A percentile compares a stretch with the other conserved stretches of the same genome.
phyloP scores from a whole-genome alignment of 2,329 filamentous ascomycete species.

The Rutstroemia sp. region DNA sequence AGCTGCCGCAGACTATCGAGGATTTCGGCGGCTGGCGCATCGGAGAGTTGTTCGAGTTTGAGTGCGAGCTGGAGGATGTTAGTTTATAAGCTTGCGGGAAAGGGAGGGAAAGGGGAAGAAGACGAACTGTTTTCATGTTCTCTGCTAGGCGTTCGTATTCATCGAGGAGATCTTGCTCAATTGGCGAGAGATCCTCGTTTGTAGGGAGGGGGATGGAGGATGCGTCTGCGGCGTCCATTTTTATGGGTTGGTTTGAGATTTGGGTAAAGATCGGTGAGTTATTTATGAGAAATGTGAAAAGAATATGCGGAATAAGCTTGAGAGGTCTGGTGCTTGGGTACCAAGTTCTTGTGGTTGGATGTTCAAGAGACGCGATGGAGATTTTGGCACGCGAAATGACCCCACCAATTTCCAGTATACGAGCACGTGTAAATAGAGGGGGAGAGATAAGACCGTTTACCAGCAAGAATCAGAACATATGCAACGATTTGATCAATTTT shows the following conservation, averaged over 20 bases:
- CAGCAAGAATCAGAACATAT: not conserved
- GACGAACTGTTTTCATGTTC: constrained; percentile 79
- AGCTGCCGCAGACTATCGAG: constrained; percentile 79
- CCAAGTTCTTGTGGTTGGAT: not conserved
- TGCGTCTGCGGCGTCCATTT: constrained; percentile 6
- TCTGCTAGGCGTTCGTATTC: constrained; percentile 83
- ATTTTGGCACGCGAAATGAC: not conserved
- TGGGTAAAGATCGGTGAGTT: not conserved
- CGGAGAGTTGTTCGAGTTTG: constrained; percentile 55
- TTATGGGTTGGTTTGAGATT: not conserved
- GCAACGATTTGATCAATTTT: constrained; percentile 8
- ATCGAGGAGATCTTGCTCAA: constrained; percentile 91
- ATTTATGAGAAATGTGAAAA: not conserved
- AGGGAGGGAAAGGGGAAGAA: not conserved
- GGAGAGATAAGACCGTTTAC: too few relatives aligned
- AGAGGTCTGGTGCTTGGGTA: not conserved
- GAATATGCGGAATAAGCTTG: not conserved
- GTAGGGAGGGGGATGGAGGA: not conserved
- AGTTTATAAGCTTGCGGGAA: not conserved
- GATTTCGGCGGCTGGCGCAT: constrained; percentile 70
- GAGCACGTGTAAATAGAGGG: too few relatives aligned
- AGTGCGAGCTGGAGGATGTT: constrained; percentile 42
- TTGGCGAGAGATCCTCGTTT: constrained; percentile 54
- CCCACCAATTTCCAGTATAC: too few relatives aligned
- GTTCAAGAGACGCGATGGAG: not conserved